phyloP scores from a whole-genome alignment of 2,329 filamentous ascomycete species.

The Ophiocordyceps camponoti-floridani region DNA sequence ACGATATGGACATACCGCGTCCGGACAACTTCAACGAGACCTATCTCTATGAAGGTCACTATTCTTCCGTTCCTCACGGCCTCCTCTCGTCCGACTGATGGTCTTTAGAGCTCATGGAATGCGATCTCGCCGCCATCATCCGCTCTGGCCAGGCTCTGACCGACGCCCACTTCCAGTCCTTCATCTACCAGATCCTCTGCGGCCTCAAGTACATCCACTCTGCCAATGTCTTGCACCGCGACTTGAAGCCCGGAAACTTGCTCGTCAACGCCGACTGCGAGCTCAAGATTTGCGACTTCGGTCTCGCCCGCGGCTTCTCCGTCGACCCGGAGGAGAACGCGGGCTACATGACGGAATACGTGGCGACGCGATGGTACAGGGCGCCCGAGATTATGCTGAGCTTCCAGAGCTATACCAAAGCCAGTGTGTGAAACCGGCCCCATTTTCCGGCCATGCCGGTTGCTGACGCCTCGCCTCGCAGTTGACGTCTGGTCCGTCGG shows the following conservation, averaged over 20 bases:
- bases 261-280: conserved; percentile 98
- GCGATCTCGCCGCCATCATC: conserved; percentile 94
- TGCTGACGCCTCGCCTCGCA: conserved; percentile 16
- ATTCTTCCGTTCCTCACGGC: not conserved
- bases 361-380: conserved; percentile 87
- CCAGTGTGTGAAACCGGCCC: conserved; percentile 45
- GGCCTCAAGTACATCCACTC: conserved; percentile 99
- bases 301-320: conserved; percentile 88
- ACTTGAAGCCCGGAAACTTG: conserved; percentile 91
- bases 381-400: conserved; percentile 98
- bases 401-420: conserved; percentile 99
- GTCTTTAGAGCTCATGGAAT: conserved; percentile 84
- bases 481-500: conserved; percentile 99
- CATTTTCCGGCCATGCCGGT: not conserved
- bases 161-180: conserved; percentile 97
- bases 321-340: conserved; percentile 96
- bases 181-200: conserved; percentile 99
- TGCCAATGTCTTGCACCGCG: conserved; percentile 90
- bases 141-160: conserved; percentile 92
- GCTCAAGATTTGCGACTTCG: conserved; percentile 98
- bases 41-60: conserved; percentile 88
- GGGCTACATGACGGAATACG: conserved; percentile 99
- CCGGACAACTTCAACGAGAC: conserved; percentile 98
- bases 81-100: not conserved
- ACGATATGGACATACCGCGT: conserved; percentile 97